These are phyloP conservation scores for Plasmodium adleri DNA, from an alignment of 169 alveolate genomes.

Conservation along the genomic window DNA sequence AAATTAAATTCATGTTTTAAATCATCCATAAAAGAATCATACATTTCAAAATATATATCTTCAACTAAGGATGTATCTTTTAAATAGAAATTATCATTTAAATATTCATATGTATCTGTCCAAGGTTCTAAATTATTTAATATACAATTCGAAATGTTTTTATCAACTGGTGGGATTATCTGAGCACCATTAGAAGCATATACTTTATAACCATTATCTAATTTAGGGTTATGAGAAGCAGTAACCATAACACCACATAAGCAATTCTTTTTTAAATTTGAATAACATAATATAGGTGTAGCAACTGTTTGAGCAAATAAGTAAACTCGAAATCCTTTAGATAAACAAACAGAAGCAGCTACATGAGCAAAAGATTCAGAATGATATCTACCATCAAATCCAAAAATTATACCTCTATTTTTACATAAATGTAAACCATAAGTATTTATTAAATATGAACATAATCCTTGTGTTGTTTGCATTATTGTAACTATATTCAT, in stretches of 20 bases:
- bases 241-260: conserved; percentile 89
- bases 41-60: conserved; percentile 79
- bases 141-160: conserved; percentile 78
- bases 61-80: conserved; percentile 79
- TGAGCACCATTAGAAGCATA: conserved; percentile 89
- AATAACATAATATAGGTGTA: conserved; percentile 90
- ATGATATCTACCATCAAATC: conserved; percentile 89
- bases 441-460: conserved; percentile 81
- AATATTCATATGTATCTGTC: conserved; percentile 73
- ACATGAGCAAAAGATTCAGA: conserved; percentile 88
- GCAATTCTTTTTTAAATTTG: conserved; percentile 78
- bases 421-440: conserved; percentile 80
- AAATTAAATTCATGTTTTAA: conserved; percentile 78
- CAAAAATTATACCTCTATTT: conserved; percentile 87
- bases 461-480: conserved; percentile 90
- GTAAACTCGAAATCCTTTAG: conserved; percentile 83
- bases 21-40: conserved; percentile 78
- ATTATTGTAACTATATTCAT: conserved; percentile 88
- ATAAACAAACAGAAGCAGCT: conserved; percentile 88
- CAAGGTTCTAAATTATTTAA: conserved; percentile 80
- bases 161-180: conserved; percentile 86
- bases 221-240: conserved; percentile 90
- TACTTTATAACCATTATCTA: conserved; percentile 89
- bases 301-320: conserved; percentile 80
- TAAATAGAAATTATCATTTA: conserved; percentile 74